phyloP scores from a whole-genome alignment of 192 early-diverging fungal species.

The Coemansia brasiliensis region DNA sequence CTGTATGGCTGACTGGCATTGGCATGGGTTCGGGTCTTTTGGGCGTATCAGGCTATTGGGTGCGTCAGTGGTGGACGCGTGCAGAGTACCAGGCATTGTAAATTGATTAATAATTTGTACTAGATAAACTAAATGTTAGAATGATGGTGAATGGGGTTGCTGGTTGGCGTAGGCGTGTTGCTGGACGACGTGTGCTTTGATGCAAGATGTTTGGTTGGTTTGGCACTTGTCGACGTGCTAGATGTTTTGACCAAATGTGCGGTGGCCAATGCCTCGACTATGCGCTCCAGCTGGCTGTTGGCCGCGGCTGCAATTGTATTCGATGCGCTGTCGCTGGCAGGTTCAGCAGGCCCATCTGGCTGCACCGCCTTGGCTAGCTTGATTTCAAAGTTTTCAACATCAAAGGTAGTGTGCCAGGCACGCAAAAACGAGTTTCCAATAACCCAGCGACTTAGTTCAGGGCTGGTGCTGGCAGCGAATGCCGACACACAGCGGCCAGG shows the following conservation, averaged over 20 bases:
- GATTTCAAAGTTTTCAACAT: slow-evolving; percentile 43
- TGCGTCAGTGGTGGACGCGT: slow-evolving; percentile 56
- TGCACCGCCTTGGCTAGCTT: slow-evolving; percentile 37
- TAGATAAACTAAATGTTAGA: too few species aligned
- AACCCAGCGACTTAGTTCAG: slow-evolving; percentile 52
- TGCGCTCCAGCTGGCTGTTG: slow-evolving; percentile 19
- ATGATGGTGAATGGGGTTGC: slow-evolving; percentile 1
- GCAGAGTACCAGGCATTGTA: slow-evolving; percentile 53
- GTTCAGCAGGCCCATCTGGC: slow-evolving; percentile 2
- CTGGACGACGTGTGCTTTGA: not conserved
- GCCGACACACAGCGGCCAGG: slow-evolving; percentile 40
- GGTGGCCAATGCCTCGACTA: slow-evolving; percentile 21
- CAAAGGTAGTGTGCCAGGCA: slow-evolving; percentile 51
- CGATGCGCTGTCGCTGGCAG: not conserved
- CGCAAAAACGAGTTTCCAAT: slow-evolving; percentile 56
- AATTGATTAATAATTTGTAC: slow-evolving; percentile 15
- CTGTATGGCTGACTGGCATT: slow-evolving; percentile 49
- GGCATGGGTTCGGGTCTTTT: slow-evolving; percentile 48
- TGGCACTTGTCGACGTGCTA: not conserved
- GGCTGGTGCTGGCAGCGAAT: slow-evolving; percentile 66
- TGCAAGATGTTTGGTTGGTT: not conserved
- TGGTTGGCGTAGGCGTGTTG: not conserved
- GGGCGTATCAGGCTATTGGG: slow-evolving; percentile 50
- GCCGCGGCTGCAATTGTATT: slow-evolving; percentile 3
- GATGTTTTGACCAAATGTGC: not conserved